These are phyloP conservation scores for Venustampulla echinocandica DNA, from an alignment of 495 filamentous ascomycete species.

Conservation along the genomic window DNA sequence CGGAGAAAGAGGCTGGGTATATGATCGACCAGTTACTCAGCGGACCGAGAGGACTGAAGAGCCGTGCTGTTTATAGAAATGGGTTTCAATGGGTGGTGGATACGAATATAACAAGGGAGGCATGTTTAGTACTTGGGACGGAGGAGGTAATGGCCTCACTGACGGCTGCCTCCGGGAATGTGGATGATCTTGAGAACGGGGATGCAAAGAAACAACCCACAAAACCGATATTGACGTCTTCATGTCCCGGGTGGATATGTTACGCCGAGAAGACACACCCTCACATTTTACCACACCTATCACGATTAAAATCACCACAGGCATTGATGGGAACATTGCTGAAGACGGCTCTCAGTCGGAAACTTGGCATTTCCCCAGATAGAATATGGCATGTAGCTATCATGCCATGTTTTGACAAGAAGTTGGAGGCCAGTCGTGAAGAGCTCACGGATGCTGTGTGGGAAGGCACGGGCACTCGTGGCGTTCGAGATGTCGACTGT, in stretches of 20 bases:
- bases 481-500: conserved; percentile 86
- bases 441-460: conserved; percentile 82
- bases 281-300: conserved; percentile 83
- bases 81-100: conserved; percentile 83
- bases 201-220: conserved; percentile 34
- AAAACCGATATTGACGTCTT: conserved; percentile 76
- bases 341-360: conserved; percentile 70
- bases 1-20: conserved; percentile 59
- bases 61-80: conserved; percentile 60
- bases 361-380: conserved; percentile 60
- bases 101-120: conserved; percentile 71
- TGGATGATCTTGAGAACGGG: conserved; percentile 14
- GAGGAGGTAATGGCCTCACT: conserved; percentile 55
- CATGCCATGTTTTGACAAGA: conserved; percentile 99
- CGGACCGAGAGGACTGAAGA: conserved; percentile 56
- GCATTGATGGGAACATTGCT: conserved; percentile 82
- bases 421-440: conserved; percentile 87
- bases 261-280: conserved; percentile 98
- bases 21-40: conserved; percentile 78
- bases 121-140: conserved; percentile 68
- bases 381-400: conserved; percentile 88
- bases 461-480: conserved; percentile 36
- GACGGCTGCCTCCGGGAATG: neutral
- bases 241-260: conserved; percentile 96
- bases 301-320: conserved; percentile 86